Percentiles rank a stretch among this genome's conserved stretches.
Conservation (phyloP, 257 asterid species). For the Linderniella brevidens region DNA sequence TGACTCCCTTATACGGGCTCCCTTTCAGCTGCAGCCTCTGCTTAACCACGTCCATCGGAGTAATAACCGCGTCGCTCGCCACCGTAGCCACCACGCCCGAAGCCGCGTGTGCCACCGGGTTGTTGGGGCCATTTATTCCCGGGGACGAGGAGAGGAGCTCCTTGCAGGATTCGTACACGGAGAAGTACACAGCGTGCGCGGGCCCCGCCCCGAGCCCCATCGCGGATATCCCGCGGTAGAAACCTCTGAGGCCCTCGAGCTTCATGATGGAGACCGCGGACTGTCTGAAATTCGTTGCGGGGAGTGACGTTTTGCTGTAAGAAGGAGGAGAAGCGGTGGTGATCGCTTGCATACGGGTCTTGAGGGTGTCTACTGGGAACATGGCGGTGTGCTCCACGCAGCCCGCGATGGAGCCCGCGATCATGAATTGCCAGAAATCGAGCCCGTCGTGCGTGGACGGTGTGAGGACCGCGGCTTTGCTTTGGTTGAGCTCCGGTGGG, state of each 20-base stretch:
- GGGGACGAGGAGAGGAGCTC: slow-evolving; percentile 9
- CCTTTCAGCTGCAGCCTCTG: slow-evolving; percentile 46
- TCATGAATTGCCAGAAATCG: slow-evolving; percentile 50
- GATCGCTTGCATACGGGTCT: slow-evolving; percentile 51
- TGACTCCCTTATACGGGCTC: slow-evolving; percentile 47
- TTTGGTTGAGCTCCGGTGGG: slow-evolving; percentile 7
- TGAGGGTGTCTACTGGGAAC: slow-evolving; percentile 52
- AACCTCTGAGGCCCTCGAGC: slow-evolving; percentile 23
- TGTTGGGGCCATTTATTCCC: slow-evolving; percentile 16
- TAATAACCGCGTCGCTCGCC: slow-evolving; percentile 43
- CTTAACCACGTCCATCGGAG: slow-evolving; percentile 66
- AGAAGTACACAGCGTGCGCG: slow-evolving; percentile 53
- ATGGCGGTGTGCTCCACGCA: slow-evolving; percentile 54
- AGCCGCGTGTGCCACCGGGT: slow-evolving; percentile 29
- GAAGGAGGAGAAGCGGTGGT: slow-evolving; percentile 20
- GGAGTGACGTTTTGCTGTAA: slow-evolving; percentile 8
- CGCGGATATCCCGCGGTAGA: slow-evolving; percentile 46
- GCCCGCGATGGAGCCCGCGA: slow-evolving; percentile 54
- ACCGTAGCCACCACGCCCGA: slow-evolving; percentile 36
- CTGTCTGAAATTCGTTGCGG: slow-evolving; percentile 21
- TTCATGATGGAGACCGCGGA: slow-evolving; percentile 29
- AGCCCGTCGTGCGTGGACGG: slow-evolving; percentile 28
- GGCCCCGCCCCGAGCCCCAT: slow-evolving; percentile 61
- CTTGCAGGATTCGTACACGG: slow-evolving; percentile 37
- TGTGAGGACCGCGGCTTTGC: slow-evolving; percentile 9